Percentiles rank a stretch among this genome's conserved stretches.
phyloP scores from a whole-genome alignment of 1,284 basidiomycete genomes.

The Sphagnurus paluster region DNA sequence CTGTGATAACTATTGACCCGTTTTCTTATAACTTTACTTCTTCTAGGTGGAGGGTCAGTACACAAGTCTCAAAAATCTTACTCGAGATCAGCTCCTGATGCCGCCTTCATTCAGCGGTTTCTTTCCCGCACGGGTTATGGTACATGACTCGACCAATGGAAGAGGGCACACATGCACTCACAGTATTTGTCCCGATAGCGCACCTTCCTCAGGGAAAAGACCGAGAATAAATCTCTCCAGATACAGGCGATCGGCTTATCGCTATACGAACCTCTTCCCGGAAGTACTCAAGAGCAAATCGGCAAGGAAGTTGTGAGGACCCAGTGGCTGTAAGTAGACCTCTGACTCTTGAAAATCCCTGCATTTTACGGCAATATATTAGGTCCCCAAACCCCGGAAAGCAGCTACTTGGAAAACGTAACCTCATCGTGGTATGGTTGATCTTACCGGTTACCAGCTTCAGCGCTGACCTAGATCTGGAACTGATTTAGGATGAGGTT shows the following conservation, averaged over 20 bases:
- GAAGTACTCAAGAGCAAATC: conserved; percentile 73
- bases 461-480: background rate
- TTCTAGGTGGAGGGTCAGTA: conserved; percentile 77
- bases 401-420: conserved; percentile 75
- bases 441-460: no score
- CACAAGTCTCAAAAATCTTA: no score
- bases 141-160: conserved; percentile 30
- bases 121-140: conserved; percentile 91
- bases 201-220: conserved; percentile 80
- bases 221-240: conserved; percentile 78
- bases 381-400: conserved; percentile 61
- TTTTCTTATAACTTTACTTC: conserved; percentile 16
- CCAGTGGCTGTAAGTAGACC: conserved; percentile 89
- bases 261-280: conserved; percentile 85
- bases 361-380: conserved; percentile 31
- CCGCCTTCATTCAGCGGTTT: conserved; percentile 78
- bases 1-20: conserved; percentile 7
- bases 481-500: conserved; percentile 75
- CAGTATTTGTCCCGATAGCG: conserved; percentile 46
- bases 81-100: no score
- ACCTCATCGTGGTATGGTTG: conserved; percentile 76
- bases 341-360: conserved; percentile 21
- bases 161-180: background rate
- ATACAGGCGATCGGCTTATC: conserved; percentile 93
- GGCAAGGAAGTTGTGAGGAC: conserved; percentile 87